These are phyloP conservation scores for Cymodocea nodosa DNA, from an alignment of 116 monocot genomes.

Conservation along the genomic window DNA sequence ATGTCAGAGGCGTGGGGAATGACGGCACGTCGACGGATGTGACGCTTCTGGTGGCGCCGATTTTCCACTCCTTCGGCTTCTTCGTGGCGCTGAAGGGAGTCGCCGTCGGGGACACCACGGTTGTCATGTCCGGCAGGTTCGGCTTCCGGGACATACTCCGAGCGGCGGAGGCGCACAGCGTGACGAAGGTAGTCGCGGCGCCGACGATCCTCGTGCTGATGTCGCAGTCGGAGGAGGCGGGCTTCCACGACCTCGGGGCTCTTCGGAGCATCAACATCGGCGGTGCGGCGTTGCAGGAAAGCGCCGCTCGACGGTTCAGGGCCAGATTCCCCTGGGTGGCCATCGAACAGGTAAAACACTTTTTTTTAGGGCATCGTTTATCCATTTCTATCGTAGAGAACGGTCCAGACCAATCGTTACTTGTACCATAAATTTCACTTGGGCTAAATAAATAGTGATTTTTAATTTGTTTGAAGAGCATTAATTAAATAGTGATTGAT, in stretches of 20 bases:
- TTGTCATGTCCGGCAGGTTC: conserved; percentile 19
- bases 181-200: conserved; percentile 25
- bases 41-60: conserved; percentile 32
- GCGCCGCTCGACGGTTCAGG: conserved; percentile 16
- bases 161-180: conserved; percentile 23
- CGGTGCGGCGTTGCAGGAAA: conserved; percentile 37
- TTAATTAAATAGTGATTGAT: too few relatives aligned
- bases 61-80: conserved; percentile 70
- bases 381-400: too few relatives aligned
- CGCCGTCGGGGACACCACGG: conserved; percentile 38
- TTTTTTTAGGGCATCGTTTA: too few relatives aligned
- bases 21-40: conserved; percentile 2
- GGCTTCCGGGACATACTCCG: conserved; percentile 12
- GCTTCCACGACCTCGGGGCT: conserved; percentile 12
- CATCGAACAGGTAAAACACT: conserved; percentile 29
- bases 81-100: conserved; percentile 17
- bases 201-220: conserved; percentile 49
- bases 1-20: not conserved
- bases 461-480: too few relatives aligned
- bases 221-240: conserved; percentile 6
- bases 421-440: too few relatives aligned
- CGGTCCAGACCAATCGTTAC: too few relatives aligned
- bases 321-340: conserved; percentile 25
- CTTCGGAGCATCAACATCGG: conserved; percentile 29
- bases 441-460: too few relatives aligned